Percentiles rank a stretch among this genome's conserved stretches.
Evolutionary conservation across 306 rosid species (phyloP).

Genomic region (Cicer bijugum): DNA sequence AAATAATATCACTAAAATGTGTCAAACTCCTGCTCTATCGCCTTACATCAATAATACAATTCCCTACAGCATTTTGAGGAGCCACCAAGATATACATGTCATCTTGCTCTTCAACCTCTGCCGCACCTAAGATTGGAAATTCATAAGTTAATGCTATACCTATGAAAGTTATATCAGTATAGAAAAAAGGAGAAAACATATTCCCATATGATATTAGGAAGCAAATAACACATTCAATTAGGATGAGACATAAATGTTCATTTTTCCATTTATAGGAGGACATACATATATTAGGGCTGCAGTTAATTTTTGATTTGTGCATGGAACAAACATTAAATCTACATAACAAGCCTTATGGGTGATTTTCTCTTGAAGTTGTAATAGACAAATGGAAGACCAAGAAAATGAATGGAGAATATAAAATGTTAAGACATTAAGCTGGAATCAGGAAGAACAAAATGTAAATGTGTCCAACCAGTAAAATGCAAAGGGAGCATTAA

Average conservation of each 20-base stretch:
- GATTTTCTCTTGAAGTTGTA: neutral
- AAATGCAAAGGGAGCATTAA: conserved; percentile 30
- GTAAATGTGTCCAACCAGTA: conserved; percentile 18
- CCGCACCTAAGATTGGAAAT: conserved; percentile 69
- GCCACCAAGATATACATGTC: conserved; percentile 91
- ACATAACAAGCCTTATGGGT: conserved; percentile 25
- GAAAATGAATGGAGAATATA: conserved; percentile 28
- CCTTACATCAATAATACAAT: conserved; percentile 91
- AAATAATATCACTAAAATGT: conserved; percentile 37
- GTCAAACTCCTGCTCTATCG: conserved; percentile 37
- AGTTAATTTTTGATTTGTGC: conserved; percentile 20
- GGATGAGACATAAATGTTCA: neutral
- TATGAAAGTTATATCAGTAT: conserved; percentile 22
- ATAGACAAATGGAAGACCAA: conserved; percentile 21
- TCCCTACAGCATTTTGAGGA: conserved; percentile 98
- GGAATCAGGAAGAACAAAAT: conserved; percentile 38
- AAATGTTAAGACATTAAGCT: conserved; percentile 1
- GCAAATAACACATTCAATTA: conserved; percentile 11
- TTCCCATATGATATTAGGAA: conserved; percentile 26
- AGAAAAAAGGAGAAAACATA: neutral
- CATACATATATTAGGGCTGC: conserved; percentile 13
- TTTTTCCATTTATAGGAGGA: conserved; percentile 6
- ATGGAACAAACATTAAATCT: conserved; percentile 10
- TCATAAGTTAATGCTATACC: conserved; percentile 29
- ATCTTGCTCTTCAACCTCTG: conserved; percentile 86